Base-by-base conservation (phyloP, 371 early-diverging fungal genomes). In the Mucor indicus region DNA sequence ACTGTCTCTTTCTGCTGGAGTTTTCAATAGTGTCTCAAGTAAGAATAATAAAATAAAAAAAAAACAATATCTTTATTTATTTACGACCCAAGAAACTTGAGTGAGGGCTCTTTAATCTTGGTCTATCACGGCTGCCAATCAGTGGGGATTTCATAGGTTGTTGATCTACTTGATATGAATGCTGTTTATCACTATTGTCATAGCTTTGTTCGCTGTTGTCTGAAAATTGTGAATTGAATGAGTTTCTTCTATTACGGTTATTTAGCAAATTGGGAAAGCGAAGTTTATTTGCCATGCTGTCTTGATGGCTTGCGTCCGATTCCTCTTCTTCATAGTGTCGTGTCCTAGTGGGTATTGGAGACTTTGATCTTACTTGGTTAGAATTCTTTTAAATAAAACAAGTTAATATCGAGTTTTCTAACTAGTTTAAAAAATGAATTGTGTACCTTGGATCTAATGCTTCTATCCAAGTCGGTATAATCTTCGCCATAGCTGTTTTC, bases 41-140 rank as follows among this genome's bases (percentile, higher is more conserved):
- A n/a, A n/a, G n/a, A n/a, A n/a, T n/a, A n/a, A n/a, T n/a, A n/a
- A n/a, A n/a, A n/a, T n/a, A n/a, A n/a, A n/a, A n/a, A n/a, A n/a
- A n/a, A n/a, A n/a, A n/a, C n/a, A n/a, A n/a, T n/a, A n/a, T n/a
- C n/a, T n/a, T n/a, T n/a, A n/a, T n/a, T 27, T 54, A 41, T 24
- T 51, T 60, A 16, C 60, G 50, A 9, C 43, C 44, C 17, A 51
- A 33, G n/a, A 50, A 50, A 10, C 52, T 44, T 37, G 55, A 47
- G 17, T 55, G 33, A 15, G 61, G 61, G 16, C 48, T 57, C 29
- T 22, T 41, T 0, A 40, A 36, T 42, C 52, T 46, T 15, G 57
- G 57, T 33, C 43, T n/a, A 17, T 57, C 57, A 20, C 57, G 41
- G 2, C 43, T 51, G 5, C 57, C 57, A 12, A 57, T 50, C 17